Evolutionary conservation across 1,284 basidiomycete species (phyloP).

Genomic region (Trametes versicolor): DNA sequence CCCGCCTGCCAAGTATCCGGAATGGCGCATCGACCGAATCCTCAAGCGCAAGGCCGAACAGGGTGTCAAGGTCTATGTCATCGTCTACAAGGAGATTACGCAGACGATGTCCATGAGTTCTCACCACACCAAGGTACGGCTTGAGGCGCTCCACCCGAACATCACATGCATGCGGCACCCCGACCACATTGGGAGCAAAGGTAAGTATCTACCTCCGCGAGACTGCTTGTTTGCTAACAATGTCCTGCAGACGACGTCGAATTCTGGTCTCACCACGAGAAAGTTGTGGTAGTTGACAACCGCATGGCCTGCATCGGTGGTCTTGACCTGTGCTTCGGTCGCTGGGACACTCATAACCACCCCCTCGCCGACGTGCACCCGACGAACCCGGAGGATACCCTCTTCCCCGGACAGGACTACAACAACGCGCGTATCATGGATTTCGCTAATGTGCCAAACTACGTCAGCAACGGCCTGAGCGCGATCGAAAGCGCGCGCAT

Average conservation of each 20-base stretch:
- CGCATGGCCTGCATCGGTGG: slow-evolving; percentile 85
- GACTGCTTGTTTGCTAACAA: not conserved
- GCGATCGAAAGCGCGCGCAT: slow-evolving; percentile 80
- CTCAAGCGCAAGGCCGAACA: slow-evolving; percentile 89
- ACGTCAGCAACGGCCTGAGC: slow-evolving; percentile 78
- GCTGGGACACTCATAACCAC: slow-evolving; percentile 92
- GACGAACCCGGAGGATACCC: slow-evolving; percentile 79
- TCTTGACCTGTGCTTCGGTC: slow-evolving; percentile 92
- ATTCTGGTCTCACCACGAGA: slow-evolving; percentile 90
- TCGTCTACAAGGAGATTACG: slow-evolving; percentile 93
- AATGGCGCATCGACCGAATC: slow-evolving; percentile 89
- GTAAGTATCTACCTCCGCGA: slow-evolving; percentile 42
- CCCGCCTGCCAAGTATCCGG: slow-evolving; percentile 82
- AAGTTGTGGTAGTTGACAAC: slow-evolving; percentile 88
- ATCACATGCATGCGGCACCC: slow-evolving; percentile 90
- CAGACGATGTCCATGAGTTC: slow-evolving; percentile 92
- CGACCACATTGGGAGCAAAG: slow-evolving; percentile 87
- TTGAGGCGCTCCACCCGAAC: slow-evolving; percentile 88
- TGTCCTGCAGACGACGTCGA: slow-evolving; percentile 68
- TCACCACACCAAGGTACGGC: slow-evolving; percentile 84
- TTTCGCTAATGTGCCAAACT: slow-evolving; percentile 86
- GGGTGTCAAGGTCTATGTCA: slow-evolving; percentile 89
- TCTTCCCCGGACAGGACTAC: slow-evolving; percentile 96
- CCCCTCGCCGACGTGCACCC: slow-evolving; percentile 93
- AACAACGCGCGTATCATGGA: slow-evolving; percentile 88